Base-by-base conservation (phyloP, 352 stramenopile genomes). In the Globisporangium polare region DNA sequence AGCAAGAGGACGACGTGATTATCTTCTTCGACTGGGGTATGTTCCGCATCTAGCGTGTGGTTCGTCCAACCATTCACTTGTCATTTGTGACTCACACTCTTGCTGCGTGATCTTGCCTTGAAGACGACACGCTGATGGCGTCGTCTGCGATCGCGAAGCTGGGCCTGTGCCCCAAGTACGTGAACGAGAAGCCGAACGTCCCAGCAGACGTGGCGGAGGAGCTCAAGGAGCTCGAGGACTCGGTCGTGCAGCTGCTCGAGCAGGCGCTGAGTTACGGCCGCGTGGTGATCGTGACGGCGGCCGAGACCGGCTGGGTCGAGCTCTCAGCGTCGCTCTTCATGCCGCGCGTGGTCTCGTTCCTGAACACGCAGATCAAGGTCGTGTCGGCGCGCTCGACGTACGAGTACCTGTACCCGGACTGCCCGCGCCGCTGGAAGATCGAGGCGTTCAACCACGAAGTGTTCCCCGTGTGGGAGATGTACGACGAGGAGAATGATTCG, bases 331-430 rank as follows among this genome's bases (percentile, higher is more conserved):
- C 84, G 58, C 71, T 94, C 13, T 97, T 96, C 67, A 87, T 97
- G 76, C 90, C 90, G 15, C 76, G 75, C 2, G 80, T 95, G 17
- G 66, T 94, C 53, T 73, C 75, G n/a, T 80, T 94, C 26, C 72
- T 97, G 27, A 79, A 81, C 65, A 86, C 78, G 24, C 72, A 86
- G 45, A 90, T 97, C 41, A 94, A 92, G 63, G 83, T 97, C 31
- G 70, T 96, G 22, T 96, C 87, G n/a, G 90, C 90, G n/a, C 85
- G 90, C 13, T 92, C 86, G 37, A 93, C 83, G 20, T 97, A 96
- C 71, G 88, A 96, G 64, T 86, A 88, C n/a, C 29, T 90, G 69
- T 96, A 92, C 73, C 89, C 88, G 20, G 77, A 90, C 58, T 89
- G 87, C 60, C 82, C 83, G 15, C 78, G 79, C 12, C 80, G 84